A percentile compares a stretch with the other conserved stretches of the same genome.
Evolutionary conservation across 148 eudicot species (phyloP).

Genomic region (Pharnaceum exiguum): DNA sequence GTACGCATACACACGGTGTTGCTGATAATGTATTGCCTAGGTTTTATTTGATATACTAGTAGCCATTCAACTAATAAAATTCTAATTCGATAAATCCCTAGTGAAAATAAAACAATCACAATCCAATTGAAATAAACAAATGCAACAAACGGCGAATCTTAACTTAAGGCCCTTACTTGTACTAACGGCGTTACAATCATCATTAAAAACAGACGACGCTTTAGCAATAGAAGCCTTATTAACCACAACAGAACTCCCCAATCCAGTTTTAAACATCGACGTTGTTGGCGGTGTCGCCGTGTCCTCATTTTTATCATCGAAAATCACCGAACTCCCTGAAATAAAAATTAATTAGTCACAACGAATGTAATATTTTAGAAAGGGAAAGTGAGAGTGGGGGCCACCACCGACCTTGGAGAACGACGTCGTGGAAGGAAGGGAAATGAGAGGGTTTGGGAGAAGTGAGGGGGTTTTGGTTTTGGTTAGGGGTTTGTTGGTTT

Average conservation of each 20-base stretch:
- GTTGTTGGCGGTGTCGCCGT: constrained; percentile 7
- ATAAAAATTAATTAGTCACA: not conserved
- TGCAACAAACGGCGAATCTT: not conserved
- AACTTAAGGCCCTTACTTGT: too few relatives aligned
- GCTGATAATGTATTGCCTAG: too few relatives aligned
- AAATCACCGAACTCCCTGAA: constrained; percentile 46
- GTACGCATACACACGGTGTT: too few relatives aligned
- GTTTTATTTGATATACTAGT: too few relatives aligned
- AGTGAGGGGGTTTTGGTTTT: constrained; percentile 7
- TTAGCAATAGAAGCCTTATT: constrained; percentile 47
- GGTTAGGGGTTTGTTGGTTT: not conserved
- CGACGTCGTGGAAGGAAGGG: constrained; percentile 70
- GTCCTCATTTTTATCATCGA: constrained; percentile 19
- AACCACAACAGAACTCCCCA: constrained; percentile 43
- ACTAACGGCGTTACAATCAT: constrained; percentile 15
- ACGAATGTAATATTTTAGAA: not conserved
- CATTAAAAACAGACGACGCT: constrained; percentile 48
- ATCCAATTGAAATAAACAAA: not conserved
- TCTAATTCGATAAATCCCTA: too few relatives aligned
- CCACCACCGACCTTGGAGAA: constrained; percentile 43
- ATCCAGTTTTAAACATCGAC: constrained; percentile 51
- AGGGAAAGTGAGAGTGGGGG: constrained; percentile 4
- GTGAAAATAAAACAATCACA: too few relatives aligned
- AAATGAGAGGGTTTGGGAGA: constrained; percentile 24
- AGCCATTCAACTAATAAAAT: too few relatives aligned